Evolutionary conservation across 2,329 filamentous ascomycete species (phyloP), one percentile per base, ranked within the genome.

Genomic region (Dactylellina parvicollis): DNA sequence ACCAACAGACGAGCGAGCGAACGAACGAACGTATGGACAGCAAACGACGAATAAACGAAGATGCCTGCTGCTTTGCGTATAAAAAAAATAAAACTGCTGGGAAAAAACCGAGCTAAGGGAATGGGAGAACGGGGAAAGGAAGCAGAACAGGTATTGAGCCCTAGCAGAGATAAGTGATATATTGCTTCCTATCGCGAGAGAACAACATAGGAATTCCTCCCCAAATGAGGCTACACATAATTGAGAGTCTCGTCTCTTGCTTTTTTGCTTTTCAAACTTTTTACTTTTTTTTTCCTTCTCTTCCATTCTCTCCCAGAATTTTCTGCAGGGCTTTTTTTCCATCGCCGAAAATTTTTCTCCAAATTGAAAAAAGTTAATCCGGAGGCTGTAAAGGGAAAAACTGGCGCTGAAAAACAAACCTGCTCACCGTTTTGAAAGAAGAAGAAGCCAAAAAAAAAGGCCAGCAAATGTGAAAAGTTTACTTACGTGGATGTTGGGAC

Each of bases 111-210:
- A 7, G 12, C n/a, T n/a, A n/a, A n/a, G 36, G 22, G 38, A n/a
- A 22, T 24, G 54, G 36, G 47, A 26, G 32, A 66, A 57, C 34
- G 18, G 28, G 18, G 14, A 60, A 46, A 60, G 9, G 46, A 22
- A 50, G 8, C 24, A 16, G 34, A 47, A 61, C 42, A 67, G 62
- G 62, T 67, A 67, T 67, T 24, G 34, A 67, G 62, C 62, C 62
- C 62, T 67, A 67, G 62, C 9, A 1, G 20, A 44, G 44, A 22
- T 44, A 44, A 16, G 7, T 44, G 40, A 18, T 20, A 22, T 40
- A 3, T 38, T 38, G 4, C 30, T 32, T 32, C 30, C 30, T 54
- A 32, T 46, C 26, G 36, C 16, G 40, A 65, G 49, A 42, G 44
- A 38, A 32, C 5, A 32, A n/a, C 3, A 36, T 54, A 54, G 62